Evolutionary conservation across 176 grass and related monocot species (phyloP).

Genomic region (Hyparrhenia diplandra): DNA sequence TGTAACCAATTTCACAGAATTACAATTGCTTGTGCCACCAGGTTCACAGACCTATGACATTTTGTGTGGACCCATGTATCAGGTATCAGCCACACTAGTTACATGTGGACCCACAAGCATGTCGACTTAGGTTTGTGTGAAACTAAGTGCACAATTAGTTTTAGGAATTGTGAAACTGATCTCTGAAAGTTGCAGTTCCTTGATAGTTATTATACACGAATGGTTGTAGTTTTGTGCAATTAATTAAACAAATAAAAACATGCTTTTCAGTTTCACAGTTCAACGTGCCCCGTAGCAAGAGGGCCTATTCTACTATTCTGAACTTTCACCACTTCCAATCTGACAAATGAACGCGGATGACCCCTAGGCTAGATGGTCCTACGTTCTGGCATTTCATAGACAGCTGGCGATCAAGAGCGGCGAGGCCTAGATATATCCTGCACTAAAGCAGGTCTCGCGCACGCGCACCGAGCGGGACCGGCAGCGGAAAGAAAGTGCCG

Average conservation of each 20-base stretch:
- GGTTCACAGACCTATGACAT: neutral
- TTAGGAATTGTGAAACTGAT: neutral
- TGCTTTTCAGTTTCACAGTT: neutral
- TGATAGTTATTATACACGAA: neutral
- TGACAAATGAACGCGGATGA: neutral
- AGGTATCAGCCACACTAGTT: neutral
- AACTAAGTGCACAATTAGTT: neutral
- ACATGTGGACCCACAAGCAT: neutral
- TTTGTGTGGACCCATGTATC: neutral
- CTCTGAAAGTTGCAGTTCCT: neutral
- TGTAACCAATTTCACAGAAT: neutral
- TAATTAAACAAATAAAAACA: neutral
- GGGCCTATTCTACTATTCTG: neutral
- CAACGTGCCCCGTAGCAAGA: neutral
- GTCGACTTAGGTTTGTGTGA: neutral
- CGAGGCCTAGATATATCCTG: neutral
- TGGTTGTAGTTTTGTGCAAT: neutral
- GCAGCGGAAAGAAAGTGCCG: neutral
- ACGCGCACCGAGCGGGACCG: neutral
- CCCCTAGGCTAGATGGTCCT: neutral
- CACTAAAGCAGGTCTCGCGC: neutral
- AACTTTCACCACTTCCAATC: neutral
- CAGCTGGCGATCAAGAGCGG: neutral
- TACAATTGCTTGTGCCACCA: neutral
- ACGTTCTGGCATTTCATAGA: neutral